Conservation (phyloP, 768 basidiomycete genomes). For the Russula sp. region DNA sequence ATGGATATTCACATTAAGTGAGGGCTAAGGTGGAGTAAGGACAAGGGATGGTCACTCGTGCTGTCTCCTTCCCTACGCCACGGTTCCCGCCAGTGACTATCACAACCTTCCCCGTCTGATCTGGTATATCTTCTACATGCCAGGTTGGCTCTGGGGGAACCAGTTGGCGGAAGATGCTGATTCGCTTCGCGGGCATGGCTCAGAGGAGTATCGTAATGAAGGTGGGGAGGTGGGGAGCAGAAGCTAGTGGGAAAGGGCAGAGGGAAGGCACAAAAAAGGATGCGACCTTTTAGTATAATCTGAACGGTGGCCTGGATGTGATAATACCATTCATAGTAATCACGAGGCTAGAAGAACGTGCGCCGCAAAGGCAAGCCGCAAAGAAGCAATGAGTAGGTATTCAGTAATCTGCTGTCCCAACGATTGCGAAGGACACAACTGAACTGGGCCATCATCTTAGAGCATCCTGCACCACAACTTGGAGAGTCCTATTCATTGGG, state of each 20-base stretch:
- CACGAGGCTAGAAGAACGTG: not conserved
- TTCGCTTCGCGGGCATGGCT: not conserved
- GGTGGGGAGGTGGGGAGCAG: not conserved
- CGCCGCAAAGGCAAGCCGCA: too few relatives aligned
- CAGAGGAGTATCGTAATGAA: not conserved
- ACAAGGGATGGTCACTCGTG: not conserved
- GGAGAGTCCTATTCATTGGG: not conserved
- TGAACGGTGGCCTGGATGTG: not conserved
- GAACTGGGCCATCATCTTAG: not conserved
- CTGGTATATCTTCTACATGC: conserved; percentile 8
- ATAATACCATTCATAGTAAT: not conserved
- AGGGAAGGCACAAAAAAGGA: not conserved
- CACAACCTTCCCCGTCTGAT: conserved; percentile 13
- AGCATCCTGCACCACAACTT: not conserved
- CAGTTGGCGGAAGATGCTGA: not conserved
- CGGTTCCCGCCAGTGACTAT: conserved; percentile 13
- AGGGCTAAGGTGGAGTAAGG: not conserved
- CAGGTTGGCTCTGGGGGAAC: conserved; percentile 13
- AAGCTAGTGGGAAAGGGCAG: not conserved
- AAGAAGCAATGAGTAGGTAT: not conserved
- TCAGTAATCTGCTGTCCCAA: not conserved
- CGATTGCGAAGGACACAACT: not conserved
- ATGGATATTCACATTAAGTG: not conserved
- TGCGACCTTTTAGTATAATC: not conserved
- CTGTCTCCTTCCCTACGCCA: conserved; percentile 19